Evolutionary conservation across 768 basidiomycete species (phyloP), one percentile per base, ranked within the genome.

Genomic region (Sporobolomyces phaffii): DNA sequence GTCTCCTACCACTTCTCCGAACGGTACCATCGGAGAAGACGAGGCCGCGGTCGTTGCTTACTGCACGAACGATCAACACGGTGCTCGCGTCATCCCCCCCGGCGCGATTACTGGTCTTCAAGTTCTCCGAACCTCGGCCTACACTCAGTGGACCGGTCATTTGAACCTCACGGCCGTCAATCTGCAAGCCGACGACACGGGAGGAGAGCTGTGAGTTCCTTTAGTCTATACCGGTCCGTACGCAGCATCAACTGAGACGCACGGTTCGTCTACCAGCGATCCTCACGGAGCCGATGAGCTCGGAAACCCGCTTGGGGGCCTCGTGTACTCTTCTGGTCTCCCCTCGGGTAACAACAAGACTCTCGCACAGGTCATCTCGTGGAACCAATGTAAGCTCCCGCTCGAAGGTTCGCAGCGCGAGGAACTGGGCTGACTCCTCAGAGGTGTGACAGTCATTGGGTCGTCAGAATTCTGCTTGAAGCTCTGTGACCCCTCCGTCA

Each of bases 71-170:
- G 62, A 64, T 76, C 83, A 83, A 18, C 84, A 81, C 56, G 89
- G 89, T 5, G 84, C 86, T 6, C 87, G 89, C 65, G 74, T 86
- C 54, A 87, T 90, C 34, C 86, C 86, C 22, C 77, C 73, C 0
- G 85, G 84, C 20, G 80, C 86, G 34, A 77, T 89, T 41, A 77
- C 77, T 1, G 88, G 85, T 58, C 78, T 87, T 0, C 64, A 65
- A 44, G 45, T 67, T 24, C 43, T 72, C 18, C 36, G 76, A 54
- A 85, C 85, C 0, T 79, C 81, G 1, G 81, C 60, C 6, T 74
- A 74, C 64, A 64, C 66, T 24, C 72, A 72, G 31, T 78, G 86
- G 63, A 80, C 81, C 29, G 88, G 86, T 9, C 83, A 81, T 77
- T 78, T 85, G 64, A 79, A 88, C 74, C 86, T 89, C 78, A 79